Evolutionary conservation across 169 alveolate species (phyloP).

Genomic region (Toxoplasma gondii): DNA sequence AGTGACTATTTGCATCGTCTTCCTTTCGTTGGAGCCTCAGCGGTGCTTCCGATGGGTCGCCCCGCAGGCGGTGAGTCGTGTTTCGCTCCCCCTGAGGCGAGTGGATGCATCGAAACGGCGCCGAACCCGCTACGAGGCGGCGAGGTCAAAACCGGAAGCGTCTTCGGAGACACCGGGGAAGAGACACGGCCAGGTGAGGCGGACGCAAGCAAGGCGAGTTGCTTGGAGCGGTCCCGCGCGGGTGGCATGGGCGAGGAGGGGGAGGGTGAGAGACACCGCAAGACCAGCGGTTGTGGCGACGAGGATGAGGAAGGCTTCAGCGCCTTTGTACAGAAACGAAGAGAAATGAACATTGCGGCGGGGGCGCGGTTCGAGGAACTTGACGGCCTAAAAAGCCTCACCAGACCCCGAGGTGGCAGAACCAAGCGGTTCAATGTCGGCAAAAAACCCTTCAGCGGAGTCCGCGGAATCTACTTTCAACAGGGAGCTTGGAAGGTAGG

Average conservation of each 20-base stretch:
- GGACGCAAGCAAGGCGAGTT: too few relatives aligned
- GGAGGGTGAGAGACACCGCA: background rate
- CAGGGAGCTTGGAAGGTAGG: constrained; percentile 72
- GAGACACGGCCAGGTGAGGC: too few relatives aligned
- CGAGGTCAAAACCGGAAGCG: too few relatives aligned
- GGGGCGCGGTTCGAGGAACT: constrained; percentile 48
- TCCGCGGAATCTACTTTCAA: constrained; percentile 72
- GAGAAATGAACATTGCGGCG: background rate
- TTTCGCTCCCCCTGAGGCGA: too few relatives aligned
- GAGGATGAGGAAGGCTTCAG: background rate
- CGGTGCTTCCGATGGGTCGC: background rate
- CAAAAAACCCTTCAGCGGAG: constrained; percentile 70
- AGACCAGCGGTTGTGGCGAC: background rate
- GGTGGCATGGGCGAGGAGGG: background rate
- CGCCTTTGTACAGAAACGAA: background rate
- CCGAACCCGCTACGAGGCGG: too few relatives aligned
- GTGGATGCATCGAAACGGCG: too few relatives aligned
- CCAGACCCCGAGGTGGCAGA: constrained; percentile 66
- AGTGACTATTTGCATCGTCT: background rate
- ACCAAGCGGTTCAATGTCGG: constrained; percentile 69
- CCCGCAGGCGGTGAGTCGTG: background rate
- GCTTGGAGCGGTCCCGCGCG: background rate
- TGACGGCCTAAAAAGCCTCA: constrained; percentile 42
- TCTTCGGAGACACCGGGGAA: too few relatives aligned
- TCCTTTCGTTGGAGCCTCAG: background rate